Conservation (phyloP, 345 rosid genomes). For the Eucalyptus globulus region DNA sequence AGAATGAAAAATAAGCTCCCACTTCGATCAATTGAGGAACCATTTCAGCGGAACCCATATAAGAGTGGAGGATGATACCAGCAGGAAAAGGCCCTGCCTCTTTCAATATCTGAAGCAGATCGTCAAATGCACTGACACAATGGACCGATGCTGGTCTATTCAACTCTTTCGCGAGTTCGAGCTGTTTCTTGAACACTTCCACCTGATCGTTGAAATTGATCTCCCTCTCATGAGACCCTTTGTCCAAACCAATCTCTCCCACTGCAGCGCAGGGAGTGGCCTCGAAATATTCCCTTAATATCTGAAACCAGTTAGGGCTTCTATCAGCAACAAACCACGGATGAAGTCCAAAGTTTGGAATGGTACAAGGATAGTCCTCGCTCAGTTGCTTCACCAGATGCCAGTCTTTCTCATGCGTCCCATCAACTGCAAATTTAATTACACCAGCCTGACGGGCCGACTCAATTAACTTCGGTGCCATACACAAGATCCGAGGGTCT, state of each 20-base stretch:
- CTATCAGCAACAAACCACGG: conserved; percentile 80
- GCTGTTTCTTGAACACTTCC: conserved; percentile 69
- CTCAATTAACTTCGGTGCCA: conserved; percentile 50
- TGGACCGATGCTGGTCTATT: conserved; percentile 69
- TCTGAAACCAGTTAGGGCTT: conserved; percentile 61
- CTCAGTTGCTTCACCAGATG: conserved; percentile 65
- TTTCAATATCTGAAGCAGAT: conserved; percentile 63
- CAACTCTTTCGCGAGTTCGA: conserved; percentile 71
- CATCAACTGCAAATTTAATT: conserved; percentile 65
- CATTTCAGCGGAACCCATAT: conserved; percentile 87
- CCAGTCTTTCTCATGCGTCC: conserved; percentile 88
- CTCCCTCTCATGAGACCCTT: conserved; percentile 66
- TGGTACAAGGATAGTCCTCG: conserved; percentile 43
- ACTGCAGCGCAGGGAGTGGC: conserved; percentile 79
- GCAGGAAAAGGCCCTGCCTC: conserved; percentile 66
- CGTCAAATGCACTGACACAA: conserved; percentile 86
- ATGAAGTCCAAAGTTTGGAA: conserved; percentile 87
- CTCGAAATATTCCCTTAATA: conserved; percentile 56
- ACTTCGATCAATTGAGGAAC: conserved; percentile 87
- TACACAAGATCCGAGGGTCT: conserved; percentile 61
- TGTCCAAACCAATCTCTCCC: conserved; percentile 98
- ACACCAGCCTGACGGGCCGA: conserved; percentile 51
- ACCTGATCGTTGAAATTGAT: conserved; percentile 74
- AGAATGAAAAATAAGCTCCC: conserved; percentile 90
- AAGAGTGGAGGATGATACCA: conserved; percentile 83